Percentiles rank a stretch among this genome's conserved stretches.
These are phyloP conservation scores for Paracamarosporium sp. DNA, from an alignment of 2,329 filamentous ascomycete genomes.

Conservation along the genomic window DNA sequence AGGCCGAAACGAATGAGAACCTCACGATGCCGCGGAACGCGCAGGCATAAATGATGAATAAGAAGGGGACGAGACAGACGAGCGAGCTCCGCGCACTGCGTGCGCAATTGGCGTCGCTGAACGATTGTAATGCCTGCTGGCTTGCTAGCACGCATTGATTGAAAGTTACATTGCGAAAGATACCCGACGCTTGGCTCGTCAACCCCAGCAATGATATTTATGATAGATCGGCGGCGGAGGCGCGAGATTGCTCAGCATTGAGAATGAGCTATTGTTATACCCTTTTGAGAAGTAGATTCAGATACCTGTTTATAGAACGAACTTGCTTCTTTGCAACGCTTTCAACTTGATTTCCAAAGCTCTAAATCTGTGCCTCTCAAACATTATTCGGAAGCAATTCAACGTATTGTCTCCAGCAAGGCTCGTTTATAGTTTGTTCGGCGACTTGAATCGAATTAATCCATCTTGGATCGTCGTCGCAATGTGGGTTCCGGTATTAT, in stretches of 20 bases:
- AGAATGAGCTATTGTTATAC: not conserved
- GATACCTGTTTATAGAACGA: not conserved
- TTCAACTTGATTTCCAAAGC: not conserved
- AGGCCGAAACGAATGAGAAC: not conserved
- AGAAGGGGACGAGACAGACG: not conserved
- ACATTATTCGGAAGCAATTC: too few relatives aligned
- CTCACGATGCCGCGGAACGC: not conserved
- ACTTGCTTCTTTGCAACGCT: too few relatives aligned
- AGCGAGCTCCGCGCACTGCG: not conserved
- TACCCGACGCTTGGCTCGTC: slow-evolving; percentile 7
- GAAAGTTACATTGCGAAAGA: slow-evolving; percentile 2
- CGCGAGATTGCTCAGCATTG: not conserved
- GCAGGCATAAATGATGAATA: not conserved
- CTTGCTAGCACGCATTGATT: slow-evolving; percentile 2
- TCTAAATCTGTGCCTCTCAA: too few relatives aligned
- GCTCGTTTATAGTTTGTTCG: too few relatives aligned
- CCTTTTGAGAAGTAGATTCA: not conserved
- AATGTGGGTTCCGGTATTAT: slow-evolving; percentile 35
- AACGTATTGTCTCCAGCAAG: too few relatives aligned
- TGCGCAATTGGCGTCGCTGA: not conserved
- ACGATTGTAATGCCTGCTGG: not conserved
- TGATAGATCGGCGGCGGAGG: not conserved
- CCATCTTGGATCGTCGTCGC: slow-evolving; percentile 44
- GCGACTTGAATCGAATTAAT: slow-evolving; percentile 29
- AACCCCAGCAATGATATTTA: slow-evolving; percentile 3